Percentiles rank a stretch among this genome's conserved stretches.
Evolutionary conservation across 768 basidiomycete genomes (phyloP).

Genomic region (Macrolepiota dolichaula): DNA sequence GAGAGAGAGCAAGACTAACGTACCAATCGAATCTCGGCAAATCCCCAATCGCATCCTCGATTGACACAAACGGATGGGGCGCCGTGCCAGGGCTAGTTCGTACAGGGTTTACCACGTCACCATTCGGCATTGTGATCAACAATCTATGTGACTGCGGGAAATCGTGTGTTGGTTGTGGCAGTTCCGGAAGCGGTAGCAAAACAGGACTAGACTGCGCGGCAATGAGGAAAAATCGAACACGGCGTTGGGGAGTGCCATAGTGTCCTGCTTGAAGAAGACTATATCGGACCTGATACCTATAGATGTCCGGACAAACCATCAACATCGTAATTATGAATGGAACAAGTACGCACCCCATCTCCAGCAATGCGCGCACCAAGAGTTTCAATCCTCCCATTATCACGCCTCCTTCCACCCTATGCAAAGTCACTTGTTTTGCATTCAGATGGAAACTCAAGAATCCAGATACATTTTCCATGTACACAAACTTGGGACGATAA

Average conservation of each 20-base stretch:
- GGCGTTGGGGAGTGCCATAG: conserved; percentile 54
- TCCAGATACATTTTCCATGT: conserved; percentile 54
- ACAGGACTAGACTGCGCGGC: conserved; percentile 37
- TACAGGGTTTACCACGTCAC: conserved; percentile 39
- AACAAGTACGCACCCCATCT: conserved; percentile 54
- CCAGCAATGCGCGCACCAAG: conserved; percentile 52
- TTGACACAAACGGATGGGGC: conserved; percentile 53
- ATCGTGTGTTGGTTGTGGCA: conserved; percentile 56
- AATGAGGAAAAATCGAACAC: conserved; percentile 51
- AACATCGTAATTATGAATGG: not conserved
- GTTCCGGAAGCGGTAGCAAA: conserved; percentile 33
- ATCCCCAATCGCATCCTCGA: conserved; percentile 74
- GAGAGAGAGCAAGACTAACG: conserved; percentile 9
- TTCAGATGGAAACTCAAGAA: conserved; percentile 43
- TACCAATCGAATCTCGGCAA: conserved; percentile 75
- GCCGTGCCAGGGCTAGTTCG: conserved; percentile 46
- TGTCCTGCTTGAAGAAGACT: conserved; percentile 50
- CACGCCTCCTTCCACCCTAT: conserved; percentile 60
- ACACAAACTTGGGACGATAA: conserved; percentile 36
- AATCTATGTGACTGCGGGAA: conserved; percentile 42
- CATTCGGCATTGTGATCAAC: conserved; percentile 49
- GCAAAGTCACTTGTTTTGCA: conserved; percentile 31
- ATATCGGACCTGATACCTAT: conserved; percentile 52
- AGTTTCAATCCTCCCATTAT: conserved; percentile 76
- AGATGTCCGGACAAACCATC: not conserved